A percentile compares a stretch with the other conserved stretches of the same genome.
phyloP scores from a whole-genome alignment of 192 early-diverging fungal species.

The Entomortierella beljakovae region DNA sequence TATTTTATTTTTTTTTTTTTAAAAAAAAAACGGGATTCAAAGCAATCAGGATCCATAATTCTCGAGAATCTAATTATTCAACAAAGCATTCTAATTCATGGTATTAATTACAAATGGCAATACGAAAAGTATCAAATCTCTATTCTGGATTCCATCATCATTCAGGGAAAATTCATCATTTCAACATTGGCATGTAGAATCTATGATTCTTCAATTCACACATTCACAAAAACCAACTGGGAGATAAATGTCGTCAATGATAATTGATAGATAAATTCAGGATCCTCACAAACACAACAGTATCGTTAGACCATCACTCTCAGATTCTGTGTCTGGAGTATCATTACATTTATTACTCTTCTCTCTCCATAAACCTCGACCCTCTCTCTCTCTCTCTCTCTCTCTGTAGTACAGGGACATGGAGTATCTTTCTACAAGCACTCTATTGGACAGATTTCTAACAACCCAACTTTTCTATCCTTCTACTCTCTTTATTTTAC shows the following conservation, averaged over 20 bases:
- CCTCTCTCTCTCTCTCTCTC: too few species aligned
- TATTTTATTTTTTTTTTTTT: not conserved
- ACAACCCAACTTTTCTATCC: not conserved
- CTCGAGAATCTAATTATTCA: not conserved
- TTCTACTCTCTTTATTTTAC: not conserved
- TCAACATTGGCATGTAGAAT: slow-evolving; percentile 10
- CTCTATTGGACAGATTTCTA: too few species aligned
- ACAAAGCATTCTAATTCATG: not conserved
- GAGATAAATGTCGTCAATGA: too few species aligned
- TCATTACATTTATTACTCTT: too few species aligned
- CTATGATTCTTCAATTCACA: slow-evolving; percentile 15
- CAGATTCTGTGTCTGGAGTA: too few species aligned
- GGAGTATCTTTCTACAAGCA: too few species aligned
- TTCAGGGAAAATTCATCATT: slow-evolving; percentile 12
- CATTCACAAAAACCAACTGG: slow-evolving; percentile 5
- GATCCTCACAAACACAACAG: not conserved
- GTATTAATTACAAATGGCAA: not conserved
- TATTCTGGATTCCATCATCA: slow-evolving; percentile 3
- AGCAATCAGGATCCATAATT: not conserved
- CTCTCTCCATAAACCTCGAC: too few species aligned
- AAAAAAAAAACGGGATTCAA: not conserved
- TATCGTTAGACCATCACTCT: too few species aligned
- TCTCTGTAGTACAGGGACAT: too few species aligned
- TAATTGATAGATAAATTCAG: too few species aligned
- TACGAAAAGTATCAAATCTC: not conserved